phyloP scores from a whole-genome alignment of 2,329 filamentous ascomycete species.

The Ceratocystis colombiana region DNA sequence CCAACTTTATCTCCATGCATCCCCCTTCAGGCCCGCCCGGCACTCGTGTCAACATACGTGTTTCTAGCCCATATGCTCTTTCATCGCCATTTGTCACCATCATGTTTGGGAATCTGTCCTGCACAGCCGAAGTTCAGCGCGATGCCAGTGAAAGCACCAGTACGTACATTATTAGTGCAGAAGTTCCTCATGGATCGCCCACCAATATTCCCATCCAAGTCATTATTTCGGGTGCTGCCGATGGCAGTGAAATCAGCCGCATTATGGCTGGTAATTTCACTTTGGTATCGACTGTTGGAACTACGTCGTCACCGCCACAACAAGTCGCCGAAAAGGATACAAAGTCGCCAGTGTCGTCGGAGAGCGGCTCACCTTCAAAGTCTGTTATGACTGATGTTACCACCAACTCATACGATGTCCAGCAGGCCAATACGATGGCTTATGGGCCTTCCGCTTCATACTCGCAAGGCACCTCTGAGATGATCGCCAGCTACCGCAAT shows the following conservation, averaged over 20 bases:
- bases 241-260: constrained; percentile 45
- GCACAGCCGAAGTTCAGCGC: constrained; percentile 56
- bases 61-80: constrained; percentile 53
- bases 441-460: constrained; percentile 31
- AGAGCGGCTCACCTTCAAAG: constrained; percentile 37
- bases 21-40: constrained; percentile 60
- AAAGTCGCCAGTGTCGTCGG: constrained; percentile 36
- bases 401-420: constrained; percentile 8
- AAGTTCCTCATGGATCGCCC: constrained; percentile 51
- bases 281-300: background rate
- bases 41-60: constrained; percentile 61
- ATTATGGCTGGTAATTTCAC: constrained; percentile 35
- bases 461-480: constrained; percentile 39
- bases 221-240: constrained; percentile 41
- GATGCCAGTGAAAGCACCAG: constrained; percentile 30
- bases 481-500: constrained; percentile 48
- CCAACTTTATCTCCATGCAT: constrained; percentile 42
- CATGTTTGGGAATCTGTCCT: constrained; percentile 3
- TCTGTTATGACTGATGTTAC: constrained; percentile 28
- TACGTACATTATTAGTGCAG: constrained; percentile 59
- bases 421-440: constrained; percentile 1
- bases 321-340: constrained; percentile 29
- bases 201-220: constrained; percentile 40
- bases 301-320: constrained; percentile 3
- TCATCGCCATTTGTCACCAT: constrained; percentile 13